These are phyloP conservation scores for Peniophora sp. DNA, from an alignment of 1,284 basidiomycete genomes.

Conservation along the genomic window DNA sequence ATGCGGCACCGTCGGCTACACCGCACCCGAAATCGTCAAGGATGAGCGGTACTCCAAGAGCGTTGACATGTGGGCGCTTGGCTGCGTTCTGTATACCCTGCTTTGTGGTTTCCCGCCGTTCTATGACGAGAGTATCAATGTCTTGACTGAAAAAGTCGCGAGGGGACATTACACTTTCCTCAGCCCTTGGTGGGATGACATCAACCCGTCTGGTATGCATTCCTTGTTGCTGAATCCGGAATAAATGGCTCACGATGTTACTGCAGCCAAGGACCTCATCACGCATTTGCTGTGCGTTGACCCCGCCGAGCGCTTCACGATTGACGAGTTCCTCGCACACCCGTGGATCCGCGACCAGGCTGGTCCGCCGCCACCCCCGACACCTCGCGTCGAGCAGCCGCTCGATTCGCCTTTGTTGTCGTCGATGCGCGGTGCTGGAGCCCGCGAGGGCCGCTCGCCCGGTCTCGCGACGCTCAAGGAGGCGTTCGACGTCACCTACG, in stretches of 20 bases:
- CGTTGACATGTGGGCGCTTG: constrained; percentile 99
- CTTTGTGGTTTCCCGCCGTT: constrained; percentile 99
- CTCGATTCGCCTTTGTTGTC: constrained; percentile 90
- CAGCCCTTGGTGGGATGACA: constrained; percentile 99
- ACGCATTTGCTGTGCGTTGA: constrained; percentile 94
- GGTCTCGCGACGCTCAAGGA: constrained; percentile 91
- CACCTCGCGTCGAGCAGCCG: constrained; percentile 51
- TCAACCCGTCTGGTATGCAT: constrained; percentile 66
- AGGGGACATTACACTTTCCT: constrained; percentile 97
- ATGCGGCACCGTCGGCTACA: constrained; percentile 98
- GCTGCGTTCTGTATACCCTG: constrained; percentile 96
- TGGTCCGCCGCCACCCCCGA: constrained; percentile 53
- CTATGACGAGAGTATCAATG: constrained; percentile 98
- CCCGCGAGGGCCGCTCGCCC: constrained; percentile 83
- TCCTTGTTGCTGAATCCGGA: constrained; percentile 1
- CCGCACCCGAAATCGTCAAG: constrained; percentile 99
- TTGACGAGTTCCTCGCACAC: constrained; percentile 95
- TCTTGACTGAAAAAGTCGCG: constrained; percentile 97
- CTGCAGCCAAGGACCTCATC: constrained; percentile 88
- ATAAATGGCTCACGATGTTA: not conserved
- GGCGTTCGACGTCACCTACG: constrained; percentile 98
- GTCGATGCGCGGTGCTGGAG: constrained; percentile 54
- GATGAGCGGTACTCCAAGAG: constrained; percentile 98
- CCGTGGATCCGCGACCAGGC: constrained; percentile 85
- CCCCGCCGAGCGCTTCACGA: constrained; percentile 91